These are phyloP conservation scores for Gastrolobium bilobum DNA, from an alignment of 306 rosid genomes.

Conservation along the genomic window DNA sequence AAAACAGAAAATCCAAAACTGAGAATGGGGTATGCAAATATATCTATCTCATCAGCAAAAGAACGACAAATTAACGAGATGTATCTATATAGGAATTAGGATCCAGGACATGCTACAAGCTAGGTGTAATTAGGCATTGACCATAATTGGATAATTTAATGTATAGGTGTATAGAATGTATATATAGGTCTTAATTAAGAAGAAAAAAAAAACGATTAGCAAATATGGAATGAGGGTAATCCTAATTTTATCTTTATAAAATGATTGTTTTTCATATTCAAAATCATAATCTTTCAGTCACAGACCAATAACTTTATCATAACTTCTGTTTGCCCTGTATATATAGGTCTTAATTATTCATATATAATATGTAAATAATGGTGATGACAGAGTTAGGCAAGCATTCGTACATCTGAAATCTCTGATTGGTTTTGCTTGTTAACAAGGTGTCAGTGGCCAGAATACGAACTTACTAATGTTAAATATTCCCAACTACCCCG, in stretches of 20 bases:
- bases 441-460: conserved; percentile 55
- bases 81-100: not conserved
- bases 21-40: not conserved
- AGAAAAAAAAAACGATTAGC: no score
- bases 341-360: no score
- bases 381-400: conserved; percentile 44
- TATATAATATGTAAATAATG: not conserved
- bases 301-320: no score
- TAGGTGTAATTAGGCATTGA: conserved; percentile 15
- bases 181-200: not conserved
- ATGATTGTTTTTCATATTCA: no score
- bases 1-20: conserved; percentile 44
- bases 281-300: no score
- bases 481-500: not conserved
- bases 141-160: no score
- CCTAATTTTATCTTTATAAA: no score
- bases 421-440: conserved; percentile 53
- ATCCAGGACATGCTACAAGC: conserved; percentile 34
- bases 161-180: not conserved
- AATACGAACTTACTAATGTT: conserved; percentile 2
- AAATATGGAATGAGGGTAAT: no score
- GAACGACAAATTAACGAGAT: conserved; percentile 17
- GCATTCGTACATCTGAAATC: not conserved
- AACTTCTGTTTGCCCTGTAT: no score
- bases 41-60: not conserved